Percentiles rank a stretch among this genome's conserved stretches.
These are phyloP conservation scores for Monosporascus sp. DNA, from an alignment of 2,329 filamentous ascomycete species.

Conservation along the genomic window DNA sequence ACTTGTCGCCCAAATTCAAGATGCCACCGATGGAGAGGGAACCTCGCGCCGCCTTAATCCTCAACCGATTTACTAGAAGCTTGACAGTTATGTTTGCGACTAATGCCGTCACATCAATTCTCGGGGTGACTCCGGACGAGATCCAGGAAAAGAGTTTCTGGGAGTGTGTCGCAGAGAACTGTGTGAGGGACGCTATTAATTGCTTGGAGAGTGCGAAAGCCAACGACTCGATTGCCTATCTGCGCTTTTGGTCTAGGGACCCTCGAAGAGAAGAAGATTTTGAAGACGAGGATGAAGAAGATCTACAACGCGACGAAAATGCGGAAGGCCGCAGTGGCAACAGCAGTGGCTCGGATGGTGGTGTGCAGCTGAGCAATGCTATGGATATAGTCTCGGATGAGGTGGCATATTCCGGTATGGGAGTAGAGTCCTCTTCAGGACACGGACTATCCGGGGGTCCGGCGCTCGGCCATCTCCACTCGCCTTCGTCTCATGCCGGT, in stretches of 20 bases:
- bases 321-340: constrained; percentile 32
- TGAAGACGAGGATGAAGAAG: constrained; percentile 34
- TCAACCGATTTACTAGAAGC: constrained; percentile 81
- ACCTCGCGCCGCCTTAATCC: constrained; percentile 75
- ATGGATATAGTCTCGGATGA: constrained; percentile 38
- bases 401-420: constrained; percentile 24
- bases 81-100: constrained; percentile 85
- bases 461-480: not conserved
- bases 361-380: constrained; percentile 37
- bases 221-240: constrained; percentile 85
- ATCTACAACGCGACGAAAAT: constrained; percentile 42
- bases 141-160: constrained; percentile 79
- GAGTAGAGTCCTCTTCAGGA: constrained; percentile 29
- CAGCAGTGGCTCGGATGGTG: constrained; percentile 38
- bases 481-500: not conserved
- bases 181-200: constrained; percentile 68
- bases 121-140: constrained; percentile 65
- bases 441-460: constrained; percentile 29
- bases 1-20: constrained; percentile 76
- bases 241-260: constrained; percentile 80
- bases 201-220: constrained; percentile 82
- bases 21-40: constrained; percentile 63
- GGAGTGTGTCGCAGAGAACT: constrained; percentile 76
- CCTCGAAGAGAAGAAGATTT: constrained; percentile 56
- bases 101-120: constrained; percentile 66